Evolutionary conservation across 2,329 filamentous ascomycete species (phyloP).

Genomic region (Thelonectria rubi): DNA sequence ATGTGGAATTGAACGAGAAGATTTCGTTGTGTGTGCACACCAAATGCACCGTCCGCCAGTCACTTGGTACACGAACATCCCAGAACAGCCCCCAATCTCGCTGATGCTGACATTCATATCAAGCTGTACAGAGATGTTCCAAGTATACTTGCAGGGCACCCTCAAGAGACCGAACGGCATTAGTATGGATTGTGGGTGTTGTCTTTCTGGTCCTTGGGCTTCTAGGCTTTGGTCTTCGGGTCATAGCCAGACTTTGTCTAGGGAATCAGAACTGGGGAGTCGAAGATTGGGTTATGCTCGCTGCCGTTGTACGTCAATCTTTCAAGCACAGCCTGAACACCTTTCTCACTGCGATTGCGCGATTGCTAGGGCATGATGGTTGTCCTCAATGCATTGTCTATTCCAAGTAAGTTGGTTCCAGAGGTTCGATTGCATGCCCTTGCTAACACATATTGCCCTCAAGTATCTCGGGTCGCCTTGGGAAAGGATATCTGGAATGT

Average conservation of each 20-base stretch:
- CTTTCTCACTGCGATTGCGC: neutral
- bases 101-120: slow-evolving; percentile 1
- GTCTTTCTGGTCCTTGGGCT: slow-evolving; percentile 18
- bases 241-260: slow-evolving; percentile 10
- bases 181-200: slow-evolving; percentile 17
- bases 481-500: slow-evolving; percentile 25
- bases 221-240: slow-evolving; percentile 9
- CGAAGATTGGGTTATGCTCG: slow-evolving; percentile 25
- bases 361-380: slow-evolving; percentile 15
- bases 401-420: slow-evolving; percentile 4
- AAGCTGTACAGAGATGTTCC: slow-evolving; percentile 18
- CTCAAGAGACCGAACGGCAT: slow-evolving; percentile 16
- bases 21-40: slow-evolving; percentile 30
- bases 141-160: slow-evolving; percentile 15
- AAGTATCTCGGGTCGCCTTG: neutral
- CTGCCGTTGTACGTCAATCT: slow-evolving; percentile 18
- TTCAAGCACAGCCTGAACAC: neutral
- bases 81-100: no score
- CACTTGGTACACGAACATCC: slow-evolving; percentile 33
- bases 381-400: slow-evolving; percentile 14
- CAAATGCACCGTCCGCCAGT: slow-evolving; percentile 36
- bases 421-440: neutral
- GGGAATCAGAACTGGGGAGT: slow-evolving; percentile 15
- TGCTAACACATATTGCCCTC: neutral
- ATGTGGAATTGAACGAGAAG: slow-evolving; percentile 32